Evolutionary conservation across 2,329 filamentous ascomycete species (phyloP), one percentile per base, ranked within the genome.

Genomic region (Exutisphaerella laricina): DNA sequence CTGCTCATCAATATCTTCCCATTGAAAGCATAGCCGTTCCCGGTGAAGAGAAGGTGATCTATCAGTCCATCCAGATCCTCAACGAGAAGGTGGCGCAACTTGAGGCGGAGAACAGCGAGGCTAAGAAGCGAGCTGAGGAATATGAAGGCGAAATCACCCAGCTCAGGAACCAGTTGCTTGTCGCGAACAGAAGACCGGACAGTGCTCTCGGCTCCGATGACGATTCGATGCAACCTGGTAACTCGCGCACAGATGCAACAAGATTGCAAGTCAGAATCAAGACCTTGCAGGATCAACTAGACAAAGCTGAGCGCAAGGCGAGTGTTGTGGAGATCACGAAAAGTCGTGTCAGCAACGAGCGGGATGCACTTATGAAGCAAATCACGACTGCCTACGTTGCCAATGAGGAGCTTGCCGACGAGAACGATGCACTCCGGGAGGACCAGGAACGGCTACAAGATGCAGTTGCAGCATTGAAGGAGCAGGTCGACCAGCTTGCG

Each of bases 401-500:
- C 23, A 68, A 57, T 13, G 77, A 80, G 34, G 70, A 69, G 52
- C 53, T 73, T 22, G 70, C 68, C 58, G 61, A 51, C 6, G 71
- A 73, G 51, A 72, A 71, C 42, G 61, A 67, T 33, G 74, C 82
- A 32, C 78, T 84, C 0, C 69, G 87, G 16, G 46, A 63, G 56
- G 48, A 58, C 43, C 46, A 66, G 34, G 46, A 63, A 9, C 46
- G 82, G 2, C 72, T 94, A 13, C 79, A 94, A 45, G 88, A 94
- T 61, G 90, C 96, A 59, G 80, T 88, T 42, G 90, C 97, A 59
- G 87, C 96, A 51, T 28, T 64, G 37, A 53, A 53, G 39, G 43
- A 53, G 55, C 32, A 64, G 53, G 64, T 69, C 23, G 60, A 66
- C 22, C 58, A 59, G 3, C 61, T 72, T 39, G 60, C 63, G 21